Base-by-base conservation (phyloP, 129 eudicot genomes). In the Tagetes patula region DNA sequence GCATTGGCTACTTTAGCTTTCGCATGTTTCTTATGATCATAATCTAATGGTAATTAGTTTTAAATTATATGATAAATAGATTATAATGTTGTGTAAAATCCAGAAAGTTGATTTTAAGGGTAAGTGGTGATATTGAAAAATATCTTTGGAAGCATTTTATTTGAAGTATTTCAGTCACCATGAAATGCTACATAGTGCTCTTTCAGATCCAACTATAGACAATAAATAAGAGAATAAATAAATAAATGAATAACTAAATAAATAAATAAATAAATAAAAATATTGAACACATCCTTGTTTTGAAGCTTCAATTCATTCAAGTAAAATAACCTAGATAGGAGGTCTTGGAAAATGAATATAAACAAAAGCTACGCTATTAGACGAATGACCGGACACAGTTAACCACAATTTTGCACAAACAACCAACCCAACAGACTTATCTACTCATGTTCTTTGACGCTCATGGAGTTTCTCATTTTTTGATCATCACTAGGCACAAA, bases 381-480 rank as follows among this genome's bases (percentile, higher is more conserved):
- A 20, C 27, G 27, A 20, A 20, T 36, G 33, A 56, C 50, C 27
- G 42, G 39, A 70, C 55, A 65, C 34, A 34, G 3, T 67, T 77
- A 74, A 68, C 77, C 72, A 8, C 68, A 32, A 75, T 33, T 69
- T 40, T 65, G 69, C 54, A 49, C 52, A 48, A 63, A 0, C 0
- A 20, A 20, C 27, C 75, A 67, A 46, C 55, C 65, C 55, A 60
- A 36, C 41, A 0, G 11, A 60, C 42, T 31, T 69, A 39, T 72
- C 78, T 81, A 48, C 49, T 73, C 77, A 63, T 70, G 78, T 63
- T 82, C 85, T 39, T 53, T 60, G 0, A 72, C 2, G 43, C 52
- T 77, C 56, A 72, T 41, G 11, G 77, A 27, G 70, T 76, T 76
- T 82, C 78, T 82, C 36, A 61, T 30, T 67, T 82, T 82, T 46